These are phyloP conservation scores for Datura wrightii DNA, from an alignment of 257 asterid genomes.

Conservation along the genomic window DNA sequence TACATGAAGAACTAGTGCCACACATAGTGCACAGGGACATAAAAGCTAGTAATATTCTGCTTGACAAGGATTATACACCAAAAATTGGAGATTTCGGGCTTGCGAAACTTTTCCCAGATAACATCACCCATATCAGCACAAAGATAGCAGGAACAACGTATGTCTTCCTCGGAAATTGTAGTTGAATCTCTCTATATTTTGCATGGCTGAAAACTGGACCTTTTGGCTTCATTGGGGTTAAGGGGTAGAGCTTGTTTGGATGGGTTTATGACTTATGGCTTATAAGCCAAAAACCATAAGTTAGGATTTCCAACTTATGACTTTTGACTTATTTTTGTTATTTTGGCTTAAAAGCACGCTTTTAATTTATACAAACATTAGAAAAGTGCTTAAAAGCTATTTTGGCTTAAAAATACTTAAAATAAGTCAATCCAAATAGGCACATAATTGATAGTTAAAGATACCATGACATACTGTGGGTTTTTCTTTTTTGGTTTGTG, in stretches of 20 bases:
- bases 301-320: too few relatives aligned
- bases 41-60: conserved; percentile 91
- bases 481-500: not conserved
- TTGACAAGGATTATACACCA: conserved; percentile 68
- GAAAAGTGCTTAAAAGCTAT: too few relatives aligned
- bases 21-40: conserved; percentile 89
- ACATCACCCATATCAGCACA: conserved; percentile 93
- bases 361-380: too few relatives aligned
- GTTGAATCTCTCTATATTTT: conserved; percentile 14
- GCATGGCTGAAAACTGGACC: not conserved
- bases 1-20: conserved; percentile 85
- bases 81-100: conserved; percentile 97
- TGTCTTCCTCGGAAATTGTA: conserved; percentile 41
- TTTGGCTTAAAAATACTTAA: too few relatives aligned
- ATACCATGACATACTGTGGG: not conserved
- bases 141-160: conserved; percentile 92
- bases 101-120: conserved; percentile 92
- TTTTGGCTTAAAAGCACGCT: too few relatives aligned
- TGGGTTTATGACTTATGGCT: too few relatives aligned
- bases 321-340: too few relatives aligned
- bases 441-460: not conserved
- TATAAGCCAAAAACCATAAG: too few relatives aligned
- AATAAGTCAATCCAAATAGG: too few relatives aligned
- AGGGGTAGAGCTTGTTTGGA: too few relatives aligned
- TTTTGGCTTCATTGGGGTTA: not conserved